Percentiles rank a stretch among this genome's conserved stretches.
These are phyloP conservation scores for Vinca major DNA, from an alignment of 305 asterid species.

Conservation along the genomic window DNA sequence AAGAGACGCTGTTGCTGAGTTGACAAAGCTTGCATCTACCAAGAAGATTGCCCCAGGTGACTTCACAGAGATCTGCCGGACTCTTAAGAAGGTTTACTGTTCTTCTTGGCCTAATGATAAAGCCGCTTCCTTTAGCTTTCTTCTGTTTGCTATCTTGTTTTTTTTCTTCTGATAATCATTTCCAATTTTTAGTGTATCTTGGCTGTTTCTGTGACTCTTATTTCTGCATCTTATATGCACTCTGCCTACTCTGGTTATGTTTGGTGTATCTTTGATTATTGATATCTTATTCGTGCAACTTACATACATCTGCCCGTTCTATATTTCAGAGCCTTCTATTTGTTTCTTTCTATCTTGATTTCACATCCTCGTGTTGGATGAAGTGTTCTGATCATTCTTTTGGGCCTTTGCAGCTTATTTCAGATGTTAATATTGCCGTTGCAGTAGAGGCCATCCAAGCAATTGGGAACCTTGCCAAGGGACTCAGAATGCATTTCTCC, in stretches of 20 bases:
- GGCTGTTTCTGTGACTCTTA: background rate
- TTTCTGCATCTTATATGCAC: background rate
- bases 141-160: background rate
- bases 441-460: slow-evolving; percentile 98
- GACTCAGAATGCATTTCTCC: slow-evolving; percentile 84
- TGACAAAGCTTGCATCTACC: slow-evolving; percentile 95
- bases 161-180: background rate
- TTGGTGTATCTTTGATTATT: background rate
- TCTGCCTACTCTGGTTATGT: background rate
- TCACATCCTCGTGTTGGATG: background rate
- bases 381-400: slow-evolving; percentile 1
- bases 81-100: slow-evolving; percentile 60
- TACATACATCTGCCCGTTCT: background rate
- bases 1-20: slow-evolving; percentile 90
- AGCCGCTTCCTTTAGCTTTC: background rate
- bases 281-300: background rate
- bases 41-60: slow-evolving; percentile 96
- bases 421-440: slow-evolving; percentile 95
- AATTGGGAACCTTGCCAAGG: slow-evolving; percentile 91
- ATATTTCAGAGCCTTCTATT: background rate
- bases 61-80: slow-evolving; percentile 88
- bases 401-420: slow-evolving; percentile 65
- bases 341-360: background rate
- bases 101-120: background rate
- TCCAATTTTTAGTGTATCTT: background rate